Percentiles rank a stretch among this genome's conserved stretches.
phyloP scores from a whole-genome alignment of 1,139 yeast genomes.

The Blastobotrys petasosporus region DNA sequence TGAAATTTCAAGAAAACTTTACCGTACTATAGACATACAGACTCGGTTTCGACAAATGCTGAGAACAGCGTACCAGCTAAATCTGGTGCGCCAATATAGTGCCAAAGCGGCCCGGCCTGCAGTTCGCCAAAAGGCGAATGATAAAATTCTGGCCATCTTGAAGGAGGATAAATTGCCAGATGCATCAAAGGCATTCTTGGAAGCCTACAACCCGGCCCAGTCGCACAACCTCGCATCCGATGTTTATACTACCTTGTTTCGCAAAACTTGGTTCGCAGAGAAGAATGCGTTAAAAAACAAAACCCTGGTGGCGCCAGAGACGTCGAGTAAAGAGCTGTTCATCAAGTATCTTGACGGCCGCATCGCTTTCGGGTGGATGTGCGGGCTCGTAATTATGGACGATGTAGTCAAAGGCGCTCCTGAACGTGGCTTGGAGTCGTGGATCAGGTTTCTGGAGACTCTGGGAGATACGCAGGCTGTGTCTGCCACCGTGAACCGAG shows the following conservation, averaged over 20 bases:
- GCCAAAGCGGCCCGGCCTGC: constrained; percentile 1
- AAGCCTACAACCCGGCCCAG: constrained; percentile 6
- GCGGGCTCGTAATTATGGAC: constrained; percentile 23
- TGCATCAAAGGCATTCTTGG: constrained; percentile 8
- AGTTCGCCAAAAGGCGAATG: neutral
- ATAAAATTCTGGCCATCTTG: constrained; percentile 1
- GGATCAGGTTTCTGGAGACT: constrained; percentile 33
- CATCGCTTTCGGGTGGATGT: constrained; percentile 27
- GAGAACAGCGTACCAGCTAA: too few relatives aligned
- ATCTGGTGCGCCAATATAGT: neutral
- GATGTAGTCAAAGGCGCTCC: constrained; percentile 25
- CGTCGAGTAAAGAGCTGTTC: constrained; percentile 16
- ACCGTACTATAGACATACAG: too few relatives aligned
- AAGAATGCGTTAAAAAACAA: neutral
- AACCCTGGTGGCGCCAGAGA: neutral
- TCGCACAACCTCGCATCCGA: constrained; percentile 1
- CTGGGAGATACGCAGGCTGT: constrained; percentile 23
- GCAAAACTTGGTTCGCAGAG: neutral
- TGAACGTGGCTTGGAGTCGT: constrained; percentile 30
- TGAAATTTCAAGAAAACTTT: neutral
- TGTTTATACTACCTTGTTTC: constrained; percentile 6
- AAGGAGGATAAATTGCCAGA: constrained; percentile 2
- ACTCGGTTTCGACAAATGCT: too few relatives aligned
- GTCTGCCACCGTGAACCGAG: constrained; percentile 22
- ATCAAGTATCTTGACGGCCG: constrained; percentile 19